phyloP scores from a whole-genome alignment of 371 early-diverging fungal species.

The Syncephalastrum monosporum region DNA sequence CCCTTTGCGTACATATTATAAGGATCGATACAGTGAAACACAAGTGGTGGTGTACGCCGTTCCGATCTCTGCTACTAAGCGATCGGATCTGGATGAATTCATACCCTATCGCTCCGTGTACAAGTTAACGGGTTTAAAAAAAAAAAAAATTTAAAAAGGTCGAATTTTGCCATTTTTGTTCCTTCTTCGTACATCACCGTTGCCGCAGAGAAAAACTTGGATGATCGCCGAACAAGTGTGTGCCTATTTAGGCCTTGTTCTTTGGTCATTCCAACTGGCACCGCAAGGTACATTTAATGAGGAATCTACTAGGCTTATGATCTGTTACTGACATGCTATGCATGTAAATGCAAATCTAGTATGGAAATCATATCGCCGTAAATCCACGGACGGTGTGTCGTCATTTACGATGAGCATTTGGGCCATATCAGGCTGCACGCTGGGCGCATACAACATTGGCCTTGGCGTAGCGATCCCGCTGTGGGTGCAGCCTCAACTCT shows the following conservation, averaged over 20 bases:
- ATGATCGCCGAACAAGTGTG: slow-evolving; percentile 44
- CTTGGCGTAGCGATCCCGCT: slow-evolving; percentile 50
- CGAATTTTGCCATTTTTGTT: not conserved
- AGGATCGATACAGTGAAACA: too few relatives aligned
- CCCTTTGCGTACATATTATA: too few relatives aligned
- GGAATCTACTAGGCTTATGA: not conserved
- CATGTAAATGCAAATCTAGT: slow-evolving; percentile 13
- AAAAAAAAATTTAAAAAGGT: too few relatives aligned
- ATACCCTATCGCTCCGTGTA: too few relatives aligned
- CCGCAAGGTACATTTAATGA: slow-evolving; percentile 46
- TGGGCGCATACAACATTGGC: slow-evolving; percentile 52
- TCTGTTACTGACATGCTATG: slow-evolving; percentile 3
- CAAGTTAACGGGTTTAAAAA: too few relatives aligned
- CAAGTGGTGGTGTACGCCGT: too few relatives aligned
- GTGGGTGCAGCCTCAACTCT: slow-evolving; percentile 56
- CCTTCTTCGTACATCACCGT: not conserved
- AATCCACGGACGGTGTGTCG: slow-evolving; percentile 51
- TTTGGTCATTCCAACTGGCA: slow-evolving; percentile 60
- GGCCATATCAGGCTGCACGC: slow-evolving; percentile 41
- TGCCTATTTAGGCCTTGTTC: slow-evolving; percentile 52
- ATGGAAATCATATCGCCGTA: slow-evolving; percentile 30
- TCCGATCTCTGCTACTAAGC: too few relatives aligned
- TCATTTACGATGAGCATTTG: slow-evolving; percentile 48
- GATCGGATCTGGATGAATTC: too few relatives aligned
- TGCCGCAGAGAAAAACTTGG: slow-evolving; percentile 7